Percentiles rank a stretch among this genome's conserved stretches.
phyloP scores from a whole-genome alignment of 257 asterid species.

The Ocimum tenuiflorum region DNA sequence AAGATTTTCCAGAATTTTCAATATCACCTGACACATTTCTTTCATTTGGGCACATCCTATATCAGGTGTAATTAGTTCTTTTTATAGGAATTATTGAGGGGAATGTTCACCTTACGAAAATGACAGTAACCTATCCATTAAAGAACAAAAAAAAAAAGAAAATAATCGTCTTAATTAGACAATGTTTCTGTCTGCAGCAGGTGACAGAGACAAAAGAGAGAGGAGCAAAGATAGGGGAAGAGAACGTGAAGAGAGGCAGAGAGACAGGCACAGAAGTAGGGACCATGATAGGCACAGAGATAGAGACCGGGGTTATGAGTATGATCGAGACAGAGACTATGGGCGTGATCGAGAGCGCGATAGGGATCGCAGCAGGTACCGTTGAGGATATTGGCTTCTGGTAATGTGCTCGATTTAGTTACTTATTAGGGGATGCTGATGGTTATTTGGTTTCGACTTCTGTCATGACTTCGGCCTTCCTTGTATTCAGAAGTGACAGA shows the following conservation, averaged over 20 bases:
- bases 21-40: no score
- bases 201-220: conserved; percentile 59
- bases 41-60: no score
- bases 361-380: no score
- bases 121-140: no score
- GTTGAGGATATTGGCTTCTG: conserved; percentile 24
- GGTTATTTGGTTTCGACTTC: conserved; percentile 1
- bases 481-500: neutral
- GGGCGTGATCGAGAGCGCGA: conserved; percentile 50
- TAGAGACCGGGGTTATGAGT: conserved; percentile 49
- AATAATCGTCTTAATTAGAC: neutral
- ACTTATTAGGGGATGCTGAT: neutral
- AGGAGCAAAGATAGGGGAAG: conserved; percentile 65
- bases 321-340: conserved; percentile 63
- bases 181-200: conserved; percentile 27
- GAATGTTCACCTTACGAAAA: neutral
- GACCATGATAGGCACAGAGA: conserved; percentile 64
- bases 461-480: no score
- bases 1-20: no score
- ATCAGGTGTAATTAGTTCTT: no score
- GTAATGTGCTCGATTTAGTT: no score
- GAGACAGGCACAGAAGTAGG: conserved; percentile 67
- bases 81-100: no score
- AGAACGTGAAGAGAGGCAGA: conserved; percentile 64
- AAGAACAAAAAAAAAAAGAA: no score